phyloP scores from a whole-genome alignment of 169 alveolate species.

The Ichthyophthirius multifiliis region DNA sequence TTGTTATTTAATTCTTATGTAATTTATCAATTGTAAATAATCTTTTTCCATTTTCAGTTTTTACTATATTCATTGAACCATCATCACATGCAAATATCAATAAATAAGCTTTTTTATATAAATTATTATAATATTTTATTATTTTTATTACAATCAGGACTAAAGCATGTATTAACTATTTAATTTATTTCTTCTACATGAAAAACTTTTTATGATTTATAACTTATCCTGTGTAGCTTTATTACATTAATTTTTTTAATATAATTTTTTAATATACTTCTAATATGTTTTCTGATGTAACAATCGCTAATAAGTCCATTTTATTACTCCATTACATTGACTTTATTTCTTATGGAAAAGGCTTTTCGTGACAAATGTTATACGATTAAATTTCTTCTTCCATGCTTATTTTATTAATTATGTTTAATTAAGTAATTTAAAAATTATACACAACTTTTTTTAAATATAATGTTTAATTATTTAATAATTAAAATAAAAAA shows the following conservation, averaged over 20 bases:
- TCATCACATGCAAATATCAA: constrained; percentile 4
- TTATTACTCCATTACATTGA: background rate
- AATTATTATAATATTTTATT: background rate
- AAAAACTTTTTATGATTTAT: background rate
- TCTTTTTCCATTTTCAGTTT: background rate
- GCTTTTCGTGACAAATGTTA: background rate
- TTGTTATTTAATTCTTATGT: background rate
- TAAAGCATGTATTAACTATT: background rate
- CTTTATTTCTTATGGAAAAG: background rate
- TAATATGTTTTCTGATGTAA: background rate
- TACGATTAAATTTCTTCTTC: background rate
- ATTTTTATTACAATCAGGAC: background rate
- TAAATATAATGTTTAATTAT: no score
- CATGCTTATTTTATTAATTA: no score
- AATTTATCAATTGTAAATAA: constrained; percentile 3
- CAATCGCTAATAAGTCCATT: background rate
- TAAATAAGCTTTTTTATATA: background rate
- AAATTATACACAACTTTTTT: no score
- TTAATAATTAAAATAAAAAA: no score
- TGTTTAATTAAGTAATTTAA: no score
- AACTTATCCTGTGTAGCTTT: background rate
- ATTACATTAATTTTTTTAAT: no score
- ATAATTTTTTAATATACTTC: background rate
- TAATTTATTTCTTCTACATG: background rate
- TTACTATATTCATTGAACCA: constrained; percentile 10